Conservation (phyloP, 768 basidiomycete species). For the Agaricus blazei region DNA sequence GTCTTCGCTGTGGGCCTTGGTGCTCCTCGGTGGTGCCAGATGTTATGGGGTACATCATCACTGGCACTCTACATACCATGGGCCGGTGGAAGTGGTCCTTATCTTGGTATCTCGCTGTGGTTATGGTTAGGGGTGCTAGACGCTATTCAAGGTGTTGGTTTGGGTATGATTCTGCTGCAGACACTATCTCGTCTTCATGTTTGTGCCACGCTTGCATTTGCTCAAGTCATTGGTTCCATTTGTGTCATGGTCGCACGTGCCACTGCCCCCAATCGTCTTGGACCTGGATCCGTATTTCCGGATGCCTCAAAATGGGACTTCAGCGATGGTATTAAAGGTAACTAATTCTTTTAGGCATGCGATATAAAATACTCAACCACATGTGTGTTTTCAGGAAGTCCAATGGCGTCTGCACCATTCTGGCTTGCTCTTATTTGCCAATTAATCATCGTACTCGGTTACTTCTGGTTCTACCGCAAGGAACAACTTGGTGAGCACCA, state of each 20-base stretch:
- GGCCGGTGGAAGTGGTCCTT: conserved; percentile 83
- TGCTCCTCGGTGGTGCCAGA: conserved; percentile 95
- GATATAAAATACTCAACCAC: background rate
- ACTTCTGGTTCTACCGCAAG: conserved; percentile 97
- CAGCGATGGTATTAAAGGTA: conserved; percentile 57
- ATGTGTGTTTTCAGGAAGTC: conserved; percentile 45
- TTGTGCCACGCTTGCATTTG: conserved; percentile 86
- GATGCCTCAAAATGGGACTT: conserved; percentile 91
- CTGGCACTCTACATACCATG: conserved; percentile 91
- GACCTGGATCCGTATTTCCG: conserved; percentile 88
- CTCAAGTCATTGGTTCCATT: conserved; percentile 84
- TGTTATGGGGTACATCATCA: conserved; percentile 94
- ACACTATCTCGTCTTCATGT: conserved; percentile 92
- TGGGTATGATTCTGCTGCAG: conserved; percentile 84
- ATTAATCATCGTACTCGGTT: conserved; percentile 81
- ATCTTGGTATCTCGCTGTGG: conserved; percentile 88
- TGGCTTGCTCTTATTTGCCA: conserved; percentile 83
- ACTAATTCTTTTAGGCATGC: conserved; percentile 1
- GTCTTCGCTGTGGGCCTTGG: conserved; percentile 95
- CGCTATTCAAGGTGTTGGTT: conserved; percentile 89
- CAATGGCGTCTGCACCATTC: conserved; percentile 80
- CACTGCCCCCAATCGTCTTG: conserved; percentile 85
- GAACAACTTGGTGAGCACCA: conserved; percentile 73
- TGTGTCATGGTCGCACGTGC: conserved; percentile 93
- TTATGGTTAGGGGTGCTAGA: conserved; percentile 94